Percentiles rank a stretch among this genome's conserved stretches.
These are phyloP conservation scores for Capsicum pubescens DNA, from an alignment of 257 asterid species.

Conservation along the genomic window DNA sequence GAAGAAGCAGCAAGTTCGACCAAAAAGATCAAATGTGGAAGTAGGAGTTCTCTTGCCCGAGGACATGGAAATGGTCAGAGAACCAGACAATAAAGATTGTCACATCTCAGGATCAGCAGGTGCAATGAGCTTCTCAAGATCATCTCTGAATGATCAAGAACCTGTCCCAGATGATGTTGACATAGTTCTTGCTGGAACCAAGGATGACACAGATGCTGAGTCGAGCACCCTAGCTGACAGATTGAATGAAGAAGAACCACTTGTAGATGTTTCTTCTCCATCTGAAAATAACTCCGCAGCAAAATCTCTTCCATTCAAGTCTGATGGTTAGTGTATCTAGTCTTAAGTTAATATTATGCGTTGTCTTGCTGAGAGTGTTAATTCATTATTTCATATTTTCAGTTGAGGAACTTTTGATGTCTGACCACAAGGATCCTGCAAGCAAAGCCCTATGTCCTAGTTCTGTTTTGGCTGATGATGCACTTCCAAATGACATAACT, in stretches of 20 bases:
- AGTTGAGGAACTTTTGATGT: slow-evolving; percentile 10
- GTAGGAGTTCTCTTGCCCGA: slow-evolving; percentile 40
- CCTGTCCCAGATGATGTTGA: slow-evolving; percentile 24
- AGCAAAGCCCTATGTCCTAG: slow-evolving; percentile 18
- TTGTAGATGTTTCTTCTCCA: slow-evolving; percentile 35
- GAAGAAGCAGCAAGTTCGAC: slow-evolving; percentile 33
- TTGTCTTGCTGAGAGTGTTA: slow-evolving; percentile 12
- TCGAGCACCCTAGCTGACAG: slow-evolving; percentile 8
- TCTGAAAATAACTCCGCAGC: slow-evolving; percentile 27
- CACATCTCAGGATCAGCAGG: slow-evolving; percentile 39
- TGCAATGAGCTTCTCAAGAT: slow-evolving; percentile 30
- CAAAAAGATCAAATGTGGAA: slow-evolving; percentile 31
- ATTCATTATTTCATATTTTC: slow-evolving; percentile 8
- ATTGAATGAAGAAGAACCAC: slow-evolving; percentile 26
- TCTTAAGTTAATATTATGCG: not conserved
- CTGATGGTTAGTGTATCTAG: slow-evolving; percentile 39
- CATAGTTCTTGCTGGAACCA: slow-evolving; percentile 11
- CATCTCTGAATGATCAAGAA: slow-evolving; percentile 12
- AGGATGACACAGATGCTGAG: slow-evolving; percentile 9
- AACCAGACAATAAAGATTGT: slow-evolving; percentile 26
- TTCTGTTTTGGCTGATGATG: slow-evolving; percentile 23
- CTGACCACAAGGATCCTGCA: not conserved
- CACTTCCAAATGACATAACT: slow-evolving; percentile 1
- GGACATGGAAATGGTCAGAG: slow-evolving; percentile 30
- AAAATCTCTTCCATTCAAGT: slow-evolving; percentile 25